Base-by-base conservation (phyloP, 2,329 filamentous ascomycete genomes). In the Lachnum nothofagi region DNA sequence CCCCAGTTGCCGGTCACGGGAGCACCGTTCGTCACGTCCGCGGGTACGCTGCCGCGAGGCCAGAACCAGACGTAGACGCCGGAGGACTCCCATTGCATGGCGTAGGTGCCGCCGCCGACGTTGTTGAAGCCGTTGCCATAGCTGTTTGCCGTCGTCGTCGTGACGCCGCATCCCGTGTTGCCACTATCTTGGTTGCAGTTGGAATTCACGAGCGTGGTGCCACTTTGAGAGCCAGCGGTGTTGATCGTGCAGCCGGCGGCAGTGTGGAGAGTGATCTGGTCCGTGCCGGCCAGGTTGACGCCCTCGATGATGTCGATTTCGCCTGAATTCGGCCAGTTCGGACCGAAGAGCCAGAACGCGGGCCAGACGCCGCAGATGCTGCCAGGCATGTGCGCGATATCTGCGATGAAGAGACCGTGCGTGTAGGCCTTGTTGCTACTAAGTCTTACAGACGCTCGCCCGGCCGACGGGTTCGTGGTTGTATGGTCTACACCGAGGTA, bases 21-120 rank as follows among this genome's bases (percentile, higher is more conserved):
- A 5, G 59, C 70, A 25, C 58, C 57, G 16, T 67, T 66, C 4
- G 68, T 65, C 42, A 91, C 83, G 61, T 93, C 83, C 0, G 66
- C 61, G 0, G 89, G 88, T 34, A 91, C 78, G 7, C 67, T 63
- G 24, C 68, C 69, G n/a, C 85, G 78, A 1, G 82, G 72, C 67
- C 90, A 94, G 71, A 87, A 86, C 82, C 84, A 94, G 54, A 93
- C 73, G 48, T 76, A 82, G 64, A 94, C 85, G 48, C 75, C 77
- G 1, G 78, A 68, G 8, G 72, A 69, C 42, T 83, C 83, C 86
- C 88, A 93, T 60, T 85, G 74, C 57, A 85, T 77, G 5, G 82
- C 83, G 57, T 86, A 88, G 3, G 87, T 76, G 23, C 84, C 84
- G n/a, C 85, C 84, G 1, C 75, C 73, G 29, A 66, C 77, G 8